A percentile compares a stretch with the other conserved stretches of the same genome.
phyloP scores from a whole-genome alignment of 306 rosid species.

The Sophora flavescens region DNA sequence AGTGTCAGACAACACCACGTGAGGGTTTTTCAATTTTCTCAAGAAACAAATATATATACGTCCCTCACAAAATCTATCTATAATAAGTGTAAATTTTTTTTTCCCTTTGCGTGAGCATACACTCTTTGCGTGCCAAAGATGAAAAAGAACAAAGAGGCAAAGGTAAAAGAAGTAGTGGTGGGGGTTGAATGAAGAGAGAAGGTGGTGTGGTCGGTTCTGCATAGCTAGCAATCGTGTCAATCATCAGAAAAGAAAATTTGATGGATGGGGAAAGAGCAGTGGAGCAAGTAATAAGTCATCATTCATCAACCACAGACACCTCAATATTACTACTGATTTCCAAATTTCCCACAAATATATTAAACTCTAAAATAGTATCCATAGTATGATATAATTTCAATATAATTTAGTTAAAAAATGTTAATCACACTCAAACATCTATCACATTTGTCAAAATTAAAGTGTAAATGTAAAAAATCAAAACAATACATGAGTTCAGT shows the following conservation, averaged over 20 bases:
- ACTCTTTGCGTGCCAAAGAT: slow-evolving; percentile 56
- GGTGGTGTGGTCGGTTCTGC: slow-evolving; percentile 45
- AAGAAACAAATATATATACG: slow-evolving; percentile 43
- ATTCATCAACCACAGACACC: slow-evolving; percentile 39
- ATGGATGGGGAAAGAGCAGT: slow-evolving; percentile 61
- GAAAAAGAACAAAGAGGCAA: slow-evolving; percentile 40
- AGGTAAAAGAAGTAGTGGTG: slow-evolving; percentile 45
- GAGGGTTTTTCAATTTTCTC: slow-evolving; percentile 50
- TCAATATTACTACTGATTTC: too few relatives aligned
- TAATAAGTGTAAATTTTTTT: slow-evolving; percentile 8
- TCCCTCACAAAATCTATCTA: slow-evolving; percentile 32
- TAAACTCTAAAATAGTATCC: background rate
- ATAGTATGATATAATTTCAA: slow-evolving; percentile 1
- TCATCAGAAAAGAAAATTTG: slow-evolving; percentile 49
- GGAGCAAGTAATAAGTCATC: slow-evolving; percentile 54
- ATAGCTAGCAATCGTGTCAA: slow-evolving; percentile 52
- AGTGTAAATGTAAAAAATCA: too few relatives aligned
- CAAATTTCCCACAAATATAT: background rate
- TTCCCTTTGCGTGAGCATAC: slow-evolving; percentile 56
- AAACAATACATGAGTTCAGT: too few relatives aligned
- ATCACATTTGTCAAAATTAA: too few relatives aligned
- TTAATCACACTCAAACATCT: too few relatives aligned
- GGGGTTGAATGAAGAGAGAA: slow-evolving; percentile 33
- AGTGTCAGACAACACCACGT: slow-evolving; percentile 67
- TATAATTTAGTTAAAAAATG: background rate